phyloP scores from a whole-genome alignment of 192 early-diverging fungal genomes.

The Cetraspora pellucida region DNA sequence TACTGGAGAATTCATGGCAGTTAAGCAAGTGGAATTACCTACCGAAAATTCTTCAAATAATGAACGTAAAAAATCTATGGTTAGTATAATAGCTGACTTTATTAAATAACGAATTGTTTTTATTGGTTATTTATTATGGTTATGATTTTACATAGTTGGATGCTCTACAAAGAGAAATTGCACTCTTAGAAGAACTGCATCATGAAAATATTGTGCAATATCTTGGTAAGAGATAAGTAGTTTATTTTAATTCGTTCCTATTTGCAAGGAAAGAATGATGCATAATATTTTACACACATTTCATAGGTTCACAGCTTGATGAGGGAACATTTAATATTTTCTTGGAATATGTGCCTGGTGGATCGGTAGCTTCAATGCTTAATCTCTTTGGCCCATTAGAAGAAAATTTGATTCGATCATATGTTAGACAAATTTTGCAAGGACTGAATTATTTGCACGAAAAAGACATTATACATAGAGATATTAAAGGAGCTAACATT shows the following conservation, averaged over 20 bases:
- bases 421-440: constrained; percentile 88
- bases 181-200: constrained; percentile 84
- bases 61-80: constrained; percentile 76
- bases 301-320: constrained; percentile 74
- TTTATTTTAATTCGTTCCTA: background rate
- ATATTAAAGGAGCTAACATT: constrained; percentile 97
- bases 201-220: constrained; percentile 98
- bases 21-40: constrained; percentile 92
- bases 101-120: background rate
- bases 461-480: constrained; percentile 93
- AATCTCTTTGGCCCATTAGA: constrained; percentile 87
- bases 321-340: constrained; percentile 86
- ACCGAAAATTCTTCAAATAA: constrained; percentile 68
- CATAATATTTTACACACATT: constrained; percentile 34
- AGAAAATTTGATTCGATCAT: constrained; percentile 77
- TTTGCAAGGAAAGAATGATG: background rate
- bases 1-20: constrained; percentile 92
- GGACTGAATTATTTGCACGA: constrained; percentile 95
- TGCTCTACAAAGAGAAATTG: constrained; percentile 87
- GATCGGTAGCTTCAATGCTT: constrained; percentile 86
- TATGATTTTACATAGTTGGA: constrained; percentile 54
- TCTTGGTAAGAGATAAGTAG: constrained; percentile 57
- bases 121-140: background rate
- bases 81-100: constrained; percentile 11
- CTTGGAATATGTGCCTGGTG: constrained; percentile 97